phyloP scores from a whole-genome alignment of 495 filamentous ascomycete species.

The Daldinia bambusicola region DNA sequence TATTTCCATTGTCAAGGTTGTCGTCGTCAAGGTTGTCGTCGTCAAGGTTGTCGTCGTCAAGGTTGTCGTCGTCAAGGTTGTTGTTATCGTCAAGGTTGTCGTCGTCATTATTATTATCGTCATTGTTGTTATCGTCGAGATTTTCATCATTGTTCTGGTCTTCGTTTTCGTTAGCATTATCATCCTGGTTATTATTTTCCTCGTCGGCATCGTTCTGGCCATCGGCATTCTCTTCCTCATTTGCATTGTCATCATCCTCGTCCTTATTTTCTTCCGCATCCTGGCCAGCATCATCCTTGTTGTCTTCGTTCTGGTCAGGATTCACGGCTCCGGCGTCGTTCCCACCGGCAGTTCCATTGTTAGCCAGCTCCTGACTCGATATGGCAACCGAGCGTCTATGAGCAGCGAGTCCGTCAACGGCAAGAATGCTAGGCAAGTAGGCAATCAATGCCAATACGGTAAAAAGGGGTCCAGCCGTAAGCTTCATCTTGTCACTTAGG shows the following conservation, averaged over 20 bases:
- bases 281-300: conserved; percentile 17
- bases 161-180: conserved; percentile 9
- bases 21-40: background rate
- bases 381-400: conserved; percentile 24
- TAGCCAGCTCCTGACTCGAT: conserved; percentile 22
- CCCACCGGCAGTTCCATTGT: conserved; percentile 38
- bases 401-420: conserved; percentile 13
- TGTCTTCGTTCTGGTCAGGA: conserved; percentile 18
- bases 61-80: too few relatives aligned
- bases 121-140: too few relatives aligned
- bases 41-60: too few relatives aligned
- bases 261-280: conserved; percentile 27
- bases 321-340: conserved; percentile 35
- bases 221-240: conserved; percentile 11
- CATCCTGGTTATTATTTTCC: conserved; percentile 12
- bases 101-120: conserved; percentile 13
- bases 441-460: conserved; percentile 43
- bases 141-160: conserved; percentile 15
- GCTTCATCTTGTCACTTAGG: conserved; percentile 36
- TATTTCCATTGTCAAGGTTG: conserved; percentile 25
- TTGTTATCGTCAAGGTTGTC: conserved; percentile 28
- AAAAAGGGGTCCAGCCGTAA: conserved; percentile 38
- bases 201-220: background rate
- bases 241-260: conserved; percentile 18
- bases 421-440: conserved; percentile 41